A percentile compares a stretch with the other conserved stretches of the same genome.
Conservation (phyloP, 441 rosid genomes). For the Croton setiger region DNA sequence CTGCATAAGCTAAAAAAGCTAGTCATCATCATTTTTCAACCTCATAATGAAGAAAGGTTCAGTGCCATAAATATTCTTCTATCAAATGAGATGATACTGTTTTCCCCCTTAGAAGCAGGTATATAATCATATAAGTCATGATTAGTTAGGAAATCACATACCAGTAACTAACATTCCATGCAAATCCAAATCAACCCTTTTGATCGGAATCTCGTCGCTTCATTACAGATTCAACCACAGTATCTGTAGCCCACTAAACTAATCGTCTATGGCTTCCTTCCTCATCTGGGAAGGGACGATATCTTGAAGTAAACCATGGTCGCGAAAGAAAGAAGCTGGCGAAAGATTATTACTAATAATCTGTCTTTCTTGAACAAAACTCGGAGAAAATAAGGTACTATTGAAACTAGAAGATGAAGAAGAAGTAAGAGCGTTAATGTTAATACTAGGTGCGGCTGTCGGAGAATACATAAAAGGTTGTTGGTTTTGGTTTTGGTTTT, state of each 20-base stretch:
- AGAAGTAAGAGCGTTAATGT: not conserved
- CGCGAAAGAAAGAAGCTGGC: conserved; percentile 38
- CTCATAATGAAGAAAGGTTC: not conserved
- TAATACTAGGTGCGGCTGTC: conserved; percentile 38
- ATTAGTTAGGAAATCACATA: conserved; percentile 39
- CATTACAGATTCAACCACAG: no score
- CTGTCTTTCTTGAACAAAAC: conserved; percentile 38
- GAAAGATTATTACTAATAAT: conserved; percentile 23
- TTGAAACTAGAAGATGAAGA: conserved; percentile 20
- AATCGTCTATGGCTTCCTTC: conserved; percentile 37
- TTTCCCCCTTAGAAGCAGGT: not conserved
- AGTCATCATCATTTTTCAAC: conserved; percentile 19
- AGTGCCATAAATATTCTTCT: not conserved
- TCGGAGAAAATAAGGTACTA: conserved; percentile 24
- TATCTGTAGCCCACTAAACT: not conserved
- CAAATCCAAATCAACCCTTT: not conserved
- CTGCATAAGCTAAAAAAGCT: conserved; percentile 15
- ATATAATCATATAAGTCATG: not conserved
- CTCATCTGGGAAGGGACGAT: conserved; percentile 74
- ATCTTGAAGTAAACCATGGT: conserved; percentile 92
- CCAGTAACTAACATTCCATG: conserved; percentile 19
- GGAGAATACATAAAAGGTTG: conserved; percentile 39
- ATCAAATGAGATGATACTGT: conserved; percentile 13
- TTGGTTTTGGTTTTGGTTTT: conserved; percentile 28
- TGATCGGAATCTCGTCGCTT: not conserved